phyloP scores from a whole-genome alignment of 129 eudicot genomes.

The Helichrysum umbraculigerum region DNA sequence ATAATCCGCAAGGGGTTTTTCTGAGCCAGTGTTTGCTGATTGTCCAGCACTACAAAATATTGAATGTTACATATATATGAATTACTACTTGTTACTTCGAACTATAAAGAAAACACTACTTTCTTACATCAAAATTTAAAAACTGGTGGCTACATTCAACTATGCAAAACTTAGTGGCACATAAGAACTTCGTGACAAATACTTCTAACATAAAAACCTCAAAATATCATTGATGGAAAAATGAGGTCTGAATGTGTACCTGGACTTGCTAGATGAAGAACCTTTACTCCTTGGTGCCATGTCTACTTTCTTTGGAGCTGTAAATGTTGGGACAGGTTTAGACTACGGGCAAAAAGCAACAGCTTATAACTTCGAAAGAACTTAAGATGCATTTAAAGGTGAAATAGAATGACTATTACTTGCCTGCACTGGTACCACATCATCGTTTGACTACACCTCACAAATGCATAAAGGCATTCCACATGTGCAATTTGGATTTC shows the following conservation, averaged over 20 bases:
- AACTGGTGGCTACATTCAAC: neutral
- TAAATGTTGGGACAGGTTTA: constrained; percentile 37
- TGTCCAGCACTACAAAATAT: constrained; percentile 57
- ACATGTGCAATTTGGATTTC: constrained; percentile 72
- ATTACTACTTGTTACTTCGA: constrained; percentile 10
- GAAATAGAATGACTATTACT: constrained; percentile 19
- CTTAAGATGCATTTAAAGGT: constrained; percentile 9
- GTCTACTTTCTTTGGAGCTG: constrained; percentile 55
- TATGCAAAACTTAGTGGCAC: constrained; percentile 3
- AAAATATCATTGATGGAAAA: constrained; percentile 1
- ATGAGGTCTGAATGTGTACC: constrained; percentile 39
- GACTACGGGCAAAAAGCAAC: constrained; percentile 35
- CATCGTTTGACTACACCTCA: constrained; percentile 65
- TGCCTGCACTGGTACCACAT: constrained; percentile 47
- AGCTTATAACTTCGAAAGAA: constrained; percentile 4
- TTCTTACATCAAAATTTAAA: neutral
- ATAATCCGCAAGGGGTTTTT: constrained; percentile 46
- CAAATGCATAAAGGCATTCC: constrained; percentile 99
- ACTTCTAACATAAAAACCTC: neutral
- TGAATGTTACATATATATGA: constrained; percentile 11
- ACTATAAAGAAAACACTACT: constrained; percentile 13
- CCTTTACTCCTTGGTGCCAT: constrained; percentile 60
- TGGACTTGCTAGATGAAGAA: constrained; percentile 65
- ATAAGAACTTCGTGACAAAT: constrained; percentile 7
- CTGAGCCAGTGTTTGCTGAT: constrained; percentile 50